Evolutionary conservation across 2,329 filamentous ascomycete genomes (phyloP).

Genomic region (Delphinella strobiligena): DNA sequence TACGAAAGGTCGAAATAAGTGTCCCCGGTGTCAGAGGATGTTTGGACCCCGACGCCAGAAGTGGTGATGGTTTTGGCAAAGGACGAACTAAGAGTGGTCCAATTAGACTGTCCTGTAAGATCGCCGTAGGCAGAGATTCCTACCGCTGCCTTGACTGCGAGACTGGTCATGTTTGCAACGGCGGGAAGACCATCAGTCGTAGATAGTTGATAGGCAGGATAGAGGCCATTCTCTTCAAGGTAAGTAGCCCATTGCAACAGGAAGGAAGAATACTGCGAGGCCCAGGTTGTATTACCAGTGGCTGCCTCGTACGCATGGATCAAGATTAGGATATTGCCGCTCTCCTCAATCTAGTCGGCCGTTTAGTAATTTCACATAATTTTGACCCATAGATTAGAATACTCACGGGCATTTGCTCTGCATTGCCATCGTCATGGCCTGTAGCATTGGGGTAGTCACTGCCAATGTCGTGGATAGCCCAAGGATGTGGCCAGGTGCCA

Average conservation of each 20-base stretch:
- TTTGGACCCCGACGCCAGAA: slow-evolving; percentile 1
- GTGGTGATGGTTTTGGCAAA: slow-evolving; percentile 20
- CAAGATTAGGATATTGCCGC: slow-evolving; percentile 45
- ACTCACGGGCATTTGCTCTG: slow-evolving; percentile 28
- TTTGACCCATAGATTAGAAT: too few species aligned
- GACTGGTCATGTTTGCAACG: slow-evolving; percentile 32
- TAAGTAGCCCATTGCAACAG: slow-evolving; percentile 27
- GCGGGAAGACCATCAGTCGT: slow-evolving; percentile 31
- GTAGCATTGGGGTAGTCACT: slow-evolving; percentile 17
- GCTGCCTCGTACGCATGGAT: slow-evolving; percentile 32
- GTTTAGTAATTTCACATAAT: too few species aligned
- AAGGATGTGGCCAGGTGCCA: slow-evolving; percentile 13
- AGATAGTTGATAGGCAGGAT: slow-evolving; percentile 28
- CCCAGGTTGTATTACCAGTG: slow-evolving; percentile 27
- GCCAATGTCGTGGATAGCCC: slow-evolving; percentile 17
- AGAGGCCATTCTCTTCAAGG: slow-evolving; percentile 26
- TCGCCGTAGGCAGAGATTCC: slow-evolving; percentile 33
- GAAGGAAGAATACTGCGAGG: slow-evolving; percentile 22
- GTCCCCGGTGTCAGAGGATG: neutral
- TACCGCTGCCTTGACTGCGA: slow-evolving; percentile 36
- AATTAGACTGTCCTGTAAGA: slow-evolving; percentile 24
- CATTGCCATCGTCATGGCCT: slow-evolving; percentile 17
- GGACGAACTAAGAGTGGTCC: slow-evolving; percentile 23
- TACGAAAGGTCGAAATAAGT: neutral
- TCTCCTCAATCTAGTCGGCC: too few species aligned